Base-by-base conservation (phyloP, 345 rosid species). In the Melastoma malabathricum region DNA sequence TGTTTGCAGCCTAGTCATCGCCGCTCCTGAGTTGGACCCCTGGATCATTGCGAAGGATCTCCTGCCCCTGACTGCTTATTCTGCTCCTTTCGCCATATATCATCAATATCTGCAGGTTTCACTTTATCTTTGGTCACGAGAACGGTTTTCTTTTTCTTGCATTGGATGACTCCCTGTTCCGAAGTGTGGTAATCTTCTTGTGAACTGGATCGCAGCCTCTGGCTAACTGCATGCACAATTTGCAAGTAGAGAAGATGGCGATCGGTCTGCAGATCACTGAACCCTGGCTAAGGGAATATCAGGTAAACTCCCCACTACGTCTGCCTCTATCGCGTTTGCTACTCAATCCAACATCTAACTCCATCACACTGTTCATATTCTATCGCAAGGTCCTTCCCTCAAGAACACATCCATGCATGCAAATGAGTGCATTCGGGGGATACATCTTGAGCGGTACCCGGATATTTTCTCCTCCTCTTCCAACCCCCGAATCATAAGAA, bases 231-330 rank as follows among this genome's bases (percentile, higher is more conserved):
- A 92, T 92, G 98, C 88, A 82, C 73, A 75, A 79, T 43, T 72
- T 92, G 57, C 98, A 83, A 73, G 63, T 62, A 27, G 78, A 61
- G 51, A 92, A 84, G 66, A 73, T 84, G 97, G 93, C 95, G 10
- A 79, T 87, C 20, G 79, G 79, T 23, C 59, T 84, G 64, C 96
- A 92, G 62, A 79, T 92, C 62, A 77, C 97, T 34, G 98, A 92
- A 78, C 90, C 97, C 22, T 92, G 95, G 97, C 66, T 92, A 56
- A 95, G 94, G 2, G 97, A 92, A 68, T 84, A 81, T 72, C 94
- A 84, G 89, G 95, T 86, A 6, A 29, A 29, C 9, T 8, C n/a
- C 34, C 8, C 29, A 17, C 14, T 43, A 25, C 17, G 0, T 44
- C 12, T 8, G 16, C 10, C 22, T 10, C 1, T 43, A 5, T 18